Evolutionary conservation across 2,329 filamentous ascomycete genomes (phyloP), one percentile per base, ranked within the genome.

Genomic region (Bipolaris bicolor): DNA sequence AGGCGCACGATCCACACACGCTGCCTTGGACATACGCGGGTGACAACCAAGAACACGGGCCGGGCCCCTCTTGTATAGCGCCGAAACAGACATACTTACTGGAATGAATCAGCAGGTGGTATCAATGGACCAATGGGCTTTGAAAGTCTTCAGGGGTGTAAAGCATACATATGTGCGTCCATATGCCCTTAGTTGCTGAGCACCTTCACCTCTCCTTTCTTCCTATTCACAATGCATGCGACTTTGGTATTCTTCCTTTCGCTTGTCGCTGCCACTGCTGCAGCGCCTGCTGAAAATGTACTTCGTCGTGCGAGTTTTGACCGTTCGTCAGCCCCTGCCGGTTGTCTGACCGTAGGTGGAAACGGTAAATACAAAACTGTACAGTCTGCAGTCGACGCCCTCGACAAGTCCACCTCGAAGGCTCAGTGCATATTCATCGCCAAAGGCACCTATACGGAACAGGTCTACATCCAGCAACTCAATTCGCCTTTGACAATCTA

Each of bases 361-460:
- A 74, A 73, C 16, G 76, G 75, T 36, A 74, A 76, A 36, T 84
- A 82, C 69, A 75, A 75, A 66, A 82, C 70, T 57, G 76, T 88
- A 40, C 83, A 86, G 67, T 74, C 80, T 16, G 87, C 87, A 7
- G 81, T 89, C 55, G 69, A 85, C 64, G 81, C 85, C 5, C 80
- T 89, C 7, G 83, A 81, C n/a, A 83, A 80, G 0, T 77, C 78
- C 1, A 79, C 80, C 6, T 79, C 81, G 1, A 62, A 74, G 1
- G 78, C 78, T 1, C 84, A 87, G 57, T 84, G 82, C 67, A 86
- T 90, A 74, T 89, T 89, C 76, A 84, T 90, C 72, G 71, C 84
- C 64, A 72, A 81, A 22, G 86, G 86, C 7, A 86, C 83, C 34
- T 88, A 89, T 79, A 76, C 74, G 2, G 86, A 88, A 69, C 86